Evolutionary conservation across 352 stramenopile genomes (phyloP), one percentile per base, ranked within the genome.

Genomic region (Saprolegnia diclina): DNA sequence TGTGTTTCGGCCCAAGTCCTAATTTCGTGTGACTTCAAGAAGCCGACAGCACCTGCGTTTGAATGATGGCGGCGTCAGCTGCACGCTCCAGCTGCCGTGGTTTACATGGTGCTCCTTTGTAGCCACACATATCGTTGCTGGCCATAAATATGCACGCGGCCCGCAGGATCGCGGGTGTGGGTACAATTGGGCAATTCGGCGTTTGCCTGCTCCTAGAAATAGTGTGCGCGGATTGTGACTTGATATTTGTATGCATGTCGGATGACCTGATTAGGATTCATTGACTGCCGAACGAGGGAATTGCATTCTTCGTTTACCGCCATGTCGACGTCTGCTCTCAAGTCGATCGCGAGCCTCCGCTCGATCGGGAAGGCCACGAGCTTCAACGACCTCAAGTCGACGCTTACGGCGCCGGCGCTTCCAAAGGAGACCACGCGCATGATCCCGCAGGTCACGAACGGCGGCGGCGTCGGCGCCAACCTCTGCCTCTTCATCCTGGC

Each of bases 381-480:
- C 16, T 57, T 57, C 22, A 7, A 16, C 32, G 22, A 29, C 16
- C 52, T 57, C 32, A 57, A 57, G 52, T 38, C 22, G 18, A 61
- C 13, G 10, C 44, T 62, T n/a, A 45, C 38, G 21, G 48, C 45
- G 44, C 21, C 61, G 19, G 38, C 53, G 16, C 24, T 22, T n/a
- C 26, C 52, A 7, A 45, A 57, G 52, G 52, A 29, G 32, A 57
- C 52, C 7, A 57, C 22, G 52, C 32, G 38, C 57, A 65, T 38
- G 57, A 61, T 55, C 26, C 53, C 63, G n/a, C 53, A 57, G 7
- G 63, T 69, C 5, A 61, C 52, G 22, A 38, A 26, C 21, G 26
- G 11, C 26, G 22, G 19, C 7, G 5, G 52, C n/a, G 63, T 69
- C 18, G 14, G 52, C 19, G 45, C 45, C 48, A 59, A 57, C 63